Conservation (phyloP, 1,284 basidiomycete genomes). For the Apiotrichum laibachii region DNA sequence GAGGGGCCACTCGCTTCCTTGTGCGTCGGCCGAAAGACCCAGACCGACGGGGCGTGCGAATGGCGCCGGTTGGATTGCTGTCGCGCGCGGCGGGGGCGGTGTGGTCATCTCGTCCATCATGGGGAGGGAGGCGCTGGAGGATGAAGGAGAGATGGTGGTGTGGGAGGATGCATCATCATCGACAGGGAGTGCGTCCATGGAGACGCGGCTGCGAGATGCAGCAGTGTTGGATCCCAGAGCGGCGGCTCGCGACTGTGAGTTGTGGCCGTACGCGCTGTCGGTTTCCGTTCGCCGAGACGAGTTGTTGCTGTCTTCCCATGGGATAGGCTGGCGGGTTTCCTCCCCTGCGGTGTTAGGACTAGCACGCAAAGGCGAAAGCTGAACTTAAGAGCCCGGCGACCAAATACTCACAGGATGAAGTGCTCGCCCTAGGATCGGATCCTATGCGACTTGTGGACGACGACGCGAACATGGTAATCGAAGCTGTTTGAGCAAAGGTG, state of each 20-base stretch:
- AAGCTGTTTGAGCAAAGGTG: too few species aligned
- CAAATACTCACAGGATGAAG: too few species aligned
- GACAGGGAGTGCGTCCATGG: slow-evolving; percentile 20
- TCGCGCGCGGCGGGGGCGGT: slow-evolving; percentile 4
- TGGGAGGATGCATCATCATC: slow-evolving; percentile 8
- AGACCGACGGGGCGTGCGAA: slow-evolving; percentile 5
- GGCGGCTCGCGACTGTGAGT: neutral
- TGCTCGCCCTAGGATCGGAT: too few species aligned
- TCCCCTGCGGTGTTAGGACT: too few species aligned
- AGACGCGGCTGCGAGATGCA: slow-evolving; percentile 20
- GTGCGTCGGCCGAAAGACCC: slow-evolving; percentile 8
- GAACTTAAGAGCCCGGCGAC: too few species aligned
- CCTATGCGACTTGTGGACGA: too few species aligned
- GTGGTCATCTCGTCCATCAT: slow-evolving; percentile 10
- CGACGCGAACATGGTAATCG: too few species aligned
- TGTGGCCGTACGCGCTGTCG: too few species aligned
- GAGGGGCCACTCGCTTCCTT: slow-evolving; percentile 2
- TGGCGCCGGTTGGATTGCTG: slow-evolving; percentile 2
- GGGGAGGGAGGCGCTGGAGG: slow-evolving; percentile 17
- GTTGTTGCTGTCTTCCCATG: too few species aligned
- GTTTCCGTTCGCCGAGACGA: too few species aligned
- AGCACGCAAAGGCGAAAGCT: too few species aligned
- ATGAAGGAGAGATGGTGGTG: slow-evolving; percentile 15
- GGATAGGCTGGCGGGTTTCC: too few species aligned
- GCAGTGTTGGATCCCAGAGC: neutral